phyloP scores from a whole-genome alignment of 306 rosid genomes.

The Prinsepia uniflora region DNA sequence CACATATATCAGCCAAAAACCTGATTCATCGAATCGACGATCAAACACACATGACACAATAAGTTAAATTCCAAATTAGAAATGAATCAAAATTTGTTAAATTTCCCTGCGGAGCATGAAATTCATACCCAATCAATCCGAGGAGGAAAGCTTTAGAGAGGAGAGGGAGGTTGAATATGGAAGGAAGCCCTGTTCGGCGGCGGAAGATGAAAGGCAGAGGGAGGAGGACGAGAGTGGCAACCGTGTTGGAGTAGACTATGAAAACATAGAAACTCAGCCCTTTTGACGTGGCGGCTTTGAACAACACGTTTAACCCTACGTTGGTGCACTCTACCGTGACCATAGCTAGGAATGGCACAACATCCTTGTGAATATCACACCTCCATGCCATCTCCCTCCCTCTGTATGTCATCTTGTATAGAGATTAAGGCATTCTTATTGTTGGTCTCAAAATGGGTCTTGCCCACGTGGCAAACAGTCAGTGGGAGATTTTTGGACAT shows the following conservation, averaged over 20 bases:
- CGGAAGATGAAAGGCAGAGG: conserved; percentile 42
- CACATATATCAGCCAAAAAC: conserved; percentile 26
- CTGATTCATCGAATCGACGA: conserved; percentile 22
- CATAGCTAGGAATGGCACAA: conserved; percentile 46
- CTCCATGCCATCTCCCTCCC: conserved; percentile 26
- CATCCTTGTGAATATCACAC: conserved; percentile 26
- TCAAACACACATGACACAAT: background rate
- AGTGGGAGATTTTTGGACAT: no score
- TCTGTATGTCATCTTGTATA: background rate
- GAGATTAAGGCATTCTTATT: background rate
- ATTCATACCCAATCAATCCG: conserved; percentile 44
- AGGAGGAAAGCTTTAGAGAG: conserved; percentile 37
- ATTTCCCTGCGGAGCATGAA: background rate
- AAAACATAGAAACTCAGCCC: conserved; percentile 55
- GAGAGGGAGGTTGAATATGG: conserved; percentile 26
- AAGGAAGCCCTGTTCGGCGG: conserved; percentile 46
- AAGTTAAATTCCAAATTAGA: background rate
- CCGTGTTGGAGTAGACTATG: conserved; percentile 38
- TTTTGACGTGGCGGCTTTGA: conserved; percentile 49
- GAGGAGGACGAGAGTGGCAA: conserved; percentile 42
- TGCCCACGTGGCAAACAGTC: no score
- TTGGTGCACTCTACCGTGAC: conserved; percentile 37
- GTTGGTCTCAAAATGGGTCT: no score
- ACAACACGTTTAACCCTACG: conserved; percentile 44
- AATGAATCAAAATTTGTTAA: background rate